Evolutionary conservation across 1,284 basidiomycete species (phyloP), one percentile per base, ranked within the genome.

Genomic region (Lentinula novae-zelandiae): DNA sequence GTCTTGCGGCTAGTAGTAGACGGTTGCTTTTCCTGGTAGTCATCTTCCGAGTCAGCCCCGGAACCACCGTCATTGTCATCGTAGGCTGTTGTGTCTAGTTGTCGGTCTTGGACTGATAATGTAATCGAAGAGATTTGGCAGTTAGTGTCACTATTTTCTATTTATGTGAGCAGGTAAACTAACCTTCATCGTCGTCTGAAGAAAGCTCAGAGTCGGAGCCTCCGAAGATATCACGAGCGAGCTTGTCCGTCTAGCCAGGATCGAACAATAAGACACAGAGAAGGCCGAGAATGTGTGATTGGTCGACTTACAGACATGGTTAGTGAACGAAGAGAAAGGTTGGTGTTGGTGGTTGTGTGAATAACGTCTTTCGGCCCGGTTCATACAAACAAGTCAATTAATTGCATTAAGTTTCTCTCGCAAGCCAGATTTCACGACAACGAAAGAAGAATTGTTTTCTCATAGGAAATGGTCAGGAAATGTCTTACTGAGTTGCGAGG

Each of bases 141-240:
- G 9, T 20, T 17, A 5, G n/a, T 46, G 27, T 27, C 27, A 27
- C 27, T 4, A 27, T 27, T 4, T 27, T 22, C 7, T 46, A 46
- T 15, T 20, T 61, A 27, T 5, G 50, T n/a, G 44, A 61, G 57
- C 44, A 12, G 31, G 51, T 12, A 17, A 5, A 9, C 8, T 40
- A 50, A 77, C 75, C 71, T 72, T 86, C 85, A 48, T 89, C 85
- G 44, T 89, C 88, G 63, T 90, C 87, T 2, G 83, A 84, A 0
- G 85, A 87, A 13, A 92, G 81, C 66, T 93, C 91, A 1, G 90
- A 92, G 67, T 89, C 89, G 31, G 84, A 86, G 42, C 89, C 87
- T 64, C 84, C 90, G 66, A 91, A 92, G 67, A 93, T 85, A 73
- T 88, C 82, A 65, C 83, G 82, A 63, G 82, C 85, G 55, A 87